Conservation (phyloP, 1,284 basidiomycete species). For the Phellinidium pouzarii region DNA sequence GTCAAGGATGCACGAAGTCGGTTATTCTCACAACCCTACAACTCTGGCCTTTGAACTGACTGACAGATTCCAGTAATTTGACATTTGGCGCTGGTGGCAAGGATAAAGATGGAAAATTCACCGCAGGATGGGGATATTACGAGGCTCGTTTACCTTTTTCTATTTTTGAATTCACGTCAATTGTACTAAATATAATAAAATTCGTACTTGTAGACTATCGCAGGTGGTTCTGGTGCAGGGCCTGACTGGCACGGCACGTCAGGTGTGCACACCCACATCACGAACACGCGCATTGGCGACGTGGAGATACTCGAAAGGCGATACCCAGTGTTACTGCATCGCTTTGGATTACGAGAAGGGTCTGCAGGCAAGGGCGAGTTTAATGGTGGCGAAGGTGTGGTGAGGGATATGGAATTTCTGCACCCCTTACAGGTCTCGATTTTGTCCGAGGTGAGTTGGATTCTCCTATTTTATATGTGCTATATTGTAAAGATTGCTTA, state of each 20-base stretch:
- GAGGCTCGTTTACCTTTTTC: constrained; percentile 49
- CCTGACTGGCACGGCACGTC: constrained; percentile 87
- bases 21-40: constrained; percentile 22
- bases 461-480: neutral
- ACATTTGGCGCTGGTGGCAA: constrained; percentile 91
- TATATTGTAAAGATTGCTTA: constrained; percentile 14
- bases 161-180: constrained; percentile 24
- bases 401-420: constrained; percentile 84
- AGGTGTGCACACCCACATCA: constrained; percentile 87
- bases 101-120: constrained; percentile 68
- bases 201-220: constrained; percentile 63
- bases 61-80: constrained; percentile 56
- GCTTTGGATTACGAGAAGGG: constrained; percentile 72
- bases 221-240: constrained; percentile 90
- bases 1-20: constrained; percentile 90
- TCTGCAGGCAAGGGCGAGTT: constrained; percentile 78
- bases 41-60: constrained; percentile 1
- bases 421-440: constrained; percentile 85
- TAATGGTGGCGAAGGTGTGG: constrained; percentile 82
- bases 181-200: neutral
- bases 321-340: constrained; percentile 81
- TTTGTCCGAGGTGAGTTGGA: constrained; percentile 59
- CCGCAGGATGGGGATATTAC: constrained; percentile 91
- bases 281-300: constrained; percentile 90
- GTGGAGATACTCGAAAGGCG: constrained; percentile 89